These are phyloP conservation scores for Bacterosira constricta DNA, from an alignment of 108 stramenopile species.

Conservation along the genomic window DNA sequence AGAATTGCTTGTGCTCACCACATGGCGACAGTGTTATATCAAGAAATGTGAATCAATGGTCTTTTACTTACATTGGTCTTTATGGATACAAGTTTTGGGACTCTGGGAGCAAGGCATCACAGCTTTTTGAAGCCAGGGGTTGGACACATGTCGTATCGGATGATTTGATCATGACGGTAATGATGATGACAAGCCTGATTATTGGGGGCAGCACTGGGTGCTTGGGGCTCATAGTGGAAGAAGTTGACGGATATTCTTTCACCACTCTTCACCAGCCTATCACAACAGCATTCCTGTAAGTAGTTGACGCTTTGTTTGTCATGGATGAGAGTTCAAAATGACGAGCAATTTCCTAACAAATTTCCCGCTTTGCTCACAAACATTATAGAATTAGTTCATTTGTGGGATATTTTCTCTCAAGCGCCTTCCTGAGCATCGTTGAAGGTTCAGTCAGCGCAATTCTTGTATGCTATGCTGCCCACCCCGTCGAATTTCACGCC, in stretches of 20 bases:
- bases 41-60: conserved; percentile 80
- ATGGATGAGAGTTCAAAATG: not conserved
- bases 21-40: conserved; percentile 56
- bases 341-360: conserved; percentile 6
- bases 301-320: not conserved
- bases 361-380: not conserved
- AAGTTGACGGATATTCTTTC: conserved; percentile 73
- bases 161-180: conserved; percentile 62
- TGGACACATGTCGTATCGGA: conserved; percentile 79
- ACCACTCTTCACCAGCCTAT: conserved; percentile 60
- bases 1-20: conserved; percentile 10
- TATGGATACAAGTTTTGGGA: conserved; percentile 79
- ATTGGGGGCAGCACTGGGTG: conserved; percentile 45
- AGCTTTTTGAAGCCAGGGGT: conserved; percentile 77
- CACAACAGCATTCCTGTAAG: conserved; percentile 65
- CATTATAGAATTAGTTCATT: conserved; percentile 57
- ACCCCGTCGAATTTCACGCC: conserved; percentile 61
- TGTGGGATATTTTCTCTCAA: conserved; percentile 60
- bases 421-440: conserved; percentile 67
- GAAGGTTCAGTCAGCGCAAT: conserved; percentile 82
- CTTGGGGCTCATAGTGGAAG: conserved; percentile 72
- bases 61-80: conserved; percentile 76
- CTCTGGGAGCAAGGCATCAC: conserved; percentile 63
- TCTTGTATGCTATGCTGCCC: conserved; percentile 84
- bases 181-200: conserved; percentile 57